Evolutionary conservation across 1,139 yeast species (phyloP), one percentile per base, ranked within the genome.

Genomic region (Hansenula lynferdii): DNA sequence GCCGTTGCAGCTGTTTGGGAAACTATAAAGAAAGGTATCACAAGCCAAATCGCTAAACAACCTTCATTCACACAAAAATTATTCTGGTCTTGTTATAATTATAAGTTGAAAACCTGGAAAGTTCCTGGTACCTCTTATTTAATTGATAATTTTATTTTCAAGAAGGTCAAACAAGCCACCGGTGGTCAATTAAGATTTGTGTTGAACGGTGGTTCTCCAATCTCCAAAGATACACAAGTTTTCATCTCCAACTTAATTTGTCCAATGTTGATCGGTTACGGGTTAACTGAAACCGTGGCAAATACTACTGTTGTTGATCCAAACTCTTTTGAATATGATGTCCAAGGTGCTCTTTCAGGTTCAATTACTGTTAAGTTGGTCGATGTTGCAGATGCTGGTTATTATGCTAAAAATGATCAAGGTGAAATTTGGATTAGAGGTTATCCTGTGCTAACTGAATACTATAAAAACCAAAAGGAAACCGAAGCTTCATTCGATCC

Each of bases 1-100:
- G 98, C 96, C 61, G 98, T 94, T 41, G 97, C 98, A 14, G 96
- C 98, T 3, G 97, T 92, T 40, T 94, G 97, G 96, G 99, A 92
- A 69, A 75, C 84, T 23, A 87, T 92, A 44, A 83, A 95, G 65
- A 92, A 92, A 69, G 99, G 98, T 42, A 85, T 92, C 43, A 52
- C 86, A 47, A 75, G 77, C 40, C 90, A 90, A 66, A 74, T 94
- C 45, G 69, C 71, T 49, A 76, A 77, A 53, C 74, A 74, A 55
- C 85, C 96, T 12, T 54, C 77, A 14, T 50, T 83, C 27, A 72
- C 77, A 29, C 96, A 89, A 65, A 85, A 77, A 61, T 54, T 92
- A 33, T 94, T 92, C 62, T 94, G 98, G 98, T 71, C 78, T 29
- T 95, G 96, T 12, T 89, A 70, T 64, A 72, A 74, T 51, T 77